Conservation (phyloP, 78 protist genomes). For the Dictyostelium discoideum region dicty_2.7 NC_007091.3:484501-485000, state of each 20-base stretch:
- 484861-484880: not conserved
- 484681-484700: slow-evolving; percentile 65
- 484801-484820: slow-evolving; percentile 62
- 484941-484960: not conserved
- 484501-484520: not conserved
- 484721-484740: slow-evolving; percentile 38
- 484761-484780: slow-evolving; percentile 76
- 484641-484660: slow-evolving; percentile 59
- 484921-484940: not conserved
- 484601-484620: slow-evolving; percentile 6
- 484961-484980: slow-evolving; percentile 47
- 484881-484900: not conserved
- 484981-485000: slow-evolving; percentile 64
- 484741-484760: slow-evolving; percentile 5
- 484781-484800: slow-evolving; percentile 70
- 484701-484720: slow-evolving; percentile 8
- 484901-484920: not conserved
- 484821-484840: slow-evolving; percentile 46
- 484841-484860: slow-evolving; percentile 50
- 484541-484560: slow-evolving; percentile 43
- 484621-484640: slow-evolving; percentile 32
- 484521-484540: slow-evolving; percentile 59
- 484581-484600: slow-evolving; percentile 67
- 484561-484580: slow-evolving; percentile 40
- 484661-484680: slow-evolving; percentile 51